Base-by-base conservation (phyloP, 108 stramenopile species). In the Pelagomonas calceolata region DNA sequence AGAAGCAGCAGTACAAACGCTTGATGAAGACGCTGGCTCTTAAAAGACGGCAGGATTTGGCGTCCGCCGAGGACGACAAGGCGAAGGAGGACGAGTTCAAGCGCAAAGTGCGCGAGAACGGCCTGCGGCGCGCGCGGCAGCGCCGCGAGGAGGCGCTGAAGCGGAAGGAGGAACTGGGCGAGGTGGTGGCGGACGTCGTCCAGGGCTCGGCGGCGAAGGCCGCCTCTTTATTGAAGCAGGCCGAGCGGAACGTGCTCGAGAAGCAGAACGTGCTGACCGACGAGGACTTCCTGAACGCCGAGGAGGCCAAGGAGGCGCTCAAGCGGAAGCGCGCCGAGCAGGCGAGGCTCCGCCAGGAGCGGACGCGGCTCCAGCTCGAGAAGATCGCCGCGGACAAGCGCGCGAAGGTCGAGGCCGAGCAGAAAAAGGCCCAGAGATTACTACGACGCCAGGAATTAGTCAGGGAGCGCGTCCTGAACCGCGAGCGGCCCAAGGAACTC, bases 1-100 rank as follows among this genome's bases (percentile, higher is more conserved):
- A 70, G 39, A 70, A 70, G 69, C 46, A 51, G 32, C 36, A 36
- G 69, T 70, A 70, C 69, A 70, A 70, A 51, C 37, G 37, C 46
- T 51, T 44, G 30, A 30, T 70, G n/a, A 31, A 30, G 39, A 43
- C 21, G 32, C 36, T 70, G 18, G 32, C 10, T 30, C 30, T n/a
- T 30, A 70, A 60, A 31, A 15, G 26, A 7, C 69, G 43, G 17
- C 34, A 64, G 18, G 70, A 71, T 63, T 35, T 34, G 21, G 64
- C 63, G 29, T 30, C 69, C 9, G 51, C 14, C 51, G 51, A 60
- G 51, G 51, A 16, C 21, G 10, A 12, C 51, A 26, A 60, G 51
- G 51, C 51, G 7, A 26, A 60, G 51, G 7, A 60, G 51, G 51
- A 60, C 21, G 51, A 17, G 7, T 26, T 60, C 51, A 17, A 26